A percentile compares a stretch with the other conserved stretches of the same genome.
phyloP scores from a whole-genome alignment of 768 basidiomycete genomes.

The Leccinum longicurvipes region DNA sequence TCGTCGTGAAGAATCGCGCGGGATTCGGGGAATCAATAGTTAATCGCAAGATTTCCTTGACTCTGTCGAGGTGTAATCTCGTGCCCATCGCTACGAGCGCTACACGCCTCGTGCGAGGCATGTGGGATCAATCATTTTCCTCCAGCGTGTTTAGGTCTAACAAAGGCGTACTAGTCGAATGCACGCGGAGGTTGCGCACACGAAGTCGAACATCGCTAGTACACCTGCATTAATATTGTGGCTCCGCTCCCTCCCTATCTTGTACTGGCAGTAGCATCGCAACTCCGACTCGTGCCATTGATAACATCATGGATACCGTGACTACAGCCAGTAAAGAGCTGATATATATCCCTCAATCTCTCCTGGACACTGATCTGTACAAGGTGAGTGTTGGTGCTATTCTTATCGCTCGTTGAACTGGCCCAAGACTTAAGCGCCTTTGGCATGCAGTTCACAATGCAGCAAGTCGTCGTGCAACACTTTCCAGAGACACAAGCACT shows the following conservation, averaged over 20 bases:
- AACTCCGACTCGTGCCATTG: neutral
- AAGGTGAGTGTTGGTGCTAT: slow-evolving; percentile 51
- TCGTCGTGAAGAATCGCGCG: slow-evolving; percentile 75
- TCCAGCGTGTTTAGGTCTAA: slow-evolving; percentile 88
- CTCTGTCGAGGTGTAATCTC: slow-evolving; percentile 86
- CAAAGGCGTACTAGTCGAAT: slow-evolving; percentile 73
- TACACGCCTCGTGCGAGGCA: slow-evolving; percentile 83
- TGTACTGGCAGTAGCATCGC: too few species aligned
- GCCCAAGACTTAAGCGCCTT: neutral
- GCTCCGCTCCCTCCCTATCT: too few species aligned
- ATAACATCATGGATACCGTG: slow-evolving; percentile 7
- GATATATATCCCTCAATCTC: slow-evolving; percentile 39
- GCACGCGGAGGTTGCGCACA: slow-evolving; percentile 84
- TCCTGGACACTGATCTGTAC: slow-evolving; percentile 94
- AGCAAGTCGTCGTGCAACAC: slow-evolving; percentile 79
- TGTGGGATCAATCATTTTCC: slow-evolving; percentile 86
- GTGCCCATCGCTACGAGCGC: slow-evolving; percentile 93
- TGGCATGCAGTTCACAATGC: slow-evolving; percentile 78
- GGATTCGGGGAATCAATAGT: slow-evolving; percentile 78
- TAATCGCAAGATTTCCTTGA: slow-evolving; percentile 82
- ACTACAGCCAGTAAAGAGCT: slow-evolving; percentile 5
- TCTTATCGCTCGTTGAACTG: neutral
- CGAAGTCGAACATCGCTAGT: slow-evolving; percentile 85
- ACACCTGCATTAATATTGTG: slow-evolving; percentile 59
- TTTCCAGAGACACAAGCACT: slow-evolving; percentile 70